A percentile compares a stretch with the other conserved stretches of the same genome.
Evolutionary conservation across 75 land plant species (phyloP).

Genomic region (Pseudotsuga menziesii): DNA sequence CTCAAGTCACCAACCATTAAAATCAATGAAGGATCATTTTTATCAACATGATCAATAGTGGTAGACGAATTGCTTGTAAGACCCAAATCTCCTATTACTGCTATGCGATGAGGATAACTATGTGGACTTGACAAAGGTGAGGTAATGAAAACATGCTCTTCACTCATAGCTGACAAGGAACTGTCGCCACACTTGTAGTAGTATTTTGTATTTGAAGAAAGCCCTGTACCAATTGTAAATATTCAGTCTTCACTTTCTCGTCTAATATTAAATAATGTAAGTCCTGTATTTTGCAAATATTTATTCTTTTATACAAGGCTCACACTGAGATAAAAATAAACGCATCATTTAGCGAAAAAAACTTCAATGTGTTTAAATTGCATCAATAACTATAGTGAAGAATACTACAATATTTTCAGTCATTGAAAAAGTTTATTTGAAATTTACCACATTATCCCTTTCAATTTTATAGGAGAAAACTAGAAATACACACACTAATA

Average conservation of each 20-base stretch:
- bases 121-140: constrained; percentile 42
- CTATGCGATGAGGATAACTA: constrained; percentile 64
- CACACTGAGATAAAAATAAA: not conserved
- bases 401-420: not conserved
- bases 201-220: constrained; percentile 61
- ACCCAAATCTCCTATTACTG: constrained; percentile 87
- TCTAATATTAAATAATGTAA: not conserved
- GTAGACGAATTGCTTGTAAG: constrained; percentile 82
- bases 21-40: constrained; percentile 74
- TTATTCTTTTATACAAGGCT: not conserved
- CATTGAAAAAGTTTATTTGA: not conserved
- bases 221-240: constrained; percentile 36
- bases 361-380: not conserved
- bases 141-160: constrained; percentile 59
- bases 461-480: not conserved
- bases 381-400: not conserved
- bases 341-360: not conserved
- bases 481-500: not conserved
- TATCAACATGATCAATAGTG: constrained; percentile 66
- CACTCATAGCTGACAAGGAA: constrained; percentile 59
- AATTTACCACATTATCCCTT: not conserved
- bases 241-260: not conserved
- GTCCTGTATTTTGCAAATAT: not conserved
- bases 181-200: constrained; percentile 87
- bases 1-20: constrained; percentile 81